phyloP scores from a whole-genome alignment of 2,329 filamentous ascomycete species.

The Phaeosphaeriaceae sp. region DNA sequence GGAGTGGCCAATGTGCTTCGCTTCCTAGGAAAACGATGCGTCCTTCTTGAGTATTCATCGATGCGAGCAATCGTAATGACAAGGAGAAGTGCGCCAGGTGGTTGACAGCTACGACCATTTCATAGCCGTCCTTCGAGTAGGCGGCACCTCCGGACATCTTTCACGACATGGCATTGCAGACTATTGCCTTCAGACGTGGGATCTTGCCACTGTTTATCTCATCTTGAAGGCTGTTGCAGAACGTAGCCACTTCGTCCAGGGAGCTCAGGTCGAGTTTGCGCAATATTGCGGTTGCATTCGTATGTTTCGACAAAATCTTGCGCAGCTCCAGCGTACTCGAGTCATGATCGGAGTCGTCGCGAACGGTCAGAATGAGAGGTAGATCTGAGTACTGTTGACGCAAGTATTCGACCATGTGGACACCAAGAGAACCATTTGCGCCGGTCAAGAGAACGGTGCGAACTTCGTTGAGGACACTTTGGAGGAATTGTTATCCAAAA shows the following conservation, averaged over 20 bases:
- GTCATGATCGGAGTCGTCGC: constrained; percentile 23
- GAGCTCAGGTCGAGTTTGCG: constrained; percentile 24
- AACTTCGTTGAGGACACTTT: neutral
- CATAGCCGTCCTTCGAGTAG: constrained; percentile 26
- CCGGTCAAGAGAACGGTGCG: constrained; percentile 16
- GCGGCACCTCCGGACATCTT: constrained; percentile 15
- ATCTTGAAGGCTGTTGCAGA: constrained; percentile 12
- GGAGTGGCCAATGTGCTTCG: constrained; percentile 50
- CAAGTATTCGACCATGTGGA: constrained; percentile 24
- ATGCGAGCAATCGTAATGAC: constrained; percentile 18
- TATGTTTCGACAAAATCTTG: constrained; percentile 15
- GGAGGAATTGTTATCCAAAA: neutral
- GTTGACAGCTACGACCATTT: constrained; percentile 23
- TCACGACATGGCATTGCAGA: constrained; percentile 36
- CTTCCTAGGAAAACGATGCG: constrained; percentile 33
- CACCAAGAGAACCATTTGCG: constrained; percentile 33
- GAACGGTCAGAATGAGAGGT: constrained; percentile 26
- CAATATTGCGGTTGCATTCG: constrained; percentile 14
- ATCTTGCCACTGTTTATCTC: constrained; percentile 15
- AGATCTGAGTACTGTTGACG: constrained; percentile 19
- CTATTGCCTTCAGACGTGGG: constrained; percentile 23
- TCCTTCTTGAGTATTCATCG: constrained; percentile 18
- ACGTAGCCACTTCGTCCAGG: constrained; percentile 17
- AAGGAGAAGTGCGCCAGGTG: constrained; percentile 29
- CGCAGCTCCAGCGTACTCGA: constrained; percentile 25